Base-by-base conservation (phyloP, 495 filamentous ascomycete genomes). In the Chlorociboria aeruginascens region DNA sequence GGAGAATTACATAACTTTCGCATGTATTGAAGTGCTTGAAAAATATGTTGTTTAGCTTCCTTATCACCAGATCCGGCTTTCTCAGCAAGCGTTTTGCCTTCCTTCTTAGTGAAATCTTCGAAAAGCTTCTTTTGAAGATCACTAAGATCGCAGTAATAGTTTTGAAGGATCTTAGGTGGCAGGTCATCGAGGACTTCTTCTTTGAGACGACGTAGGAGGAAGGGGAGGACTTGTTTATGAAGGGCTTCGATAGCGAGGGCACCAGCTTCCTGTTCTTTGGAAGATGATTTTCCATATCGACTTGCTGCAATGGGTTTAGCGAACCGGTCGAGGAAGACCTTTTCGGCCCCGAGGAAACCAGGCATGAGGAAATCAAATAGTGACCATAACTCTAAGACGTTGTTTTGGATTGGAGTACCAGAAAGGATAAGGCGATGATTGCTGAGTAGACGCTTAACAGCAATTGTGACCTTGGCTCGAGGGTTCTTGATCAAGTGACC, bases 321-420 rank as follows among this genome's bases (percentile, higher is more conserved):
- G 54, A 98, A 98, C 17, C 92, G 80, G 60, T 98, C 93, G 37
- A 94, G 69, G 73, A 98, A 98, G 25, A 98, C 90, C 65, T 95
- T 97, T 58, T 98, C 92, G 0, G 92, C 86, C n/a, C 92, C 92
- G 7, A 98, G 69, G 73, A 98, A 98, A 7, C 92, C 93, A 4
- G 92, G 92, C 92, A 98, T 98, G 49, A 98, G 68, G 69, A 98
- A 98, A 64, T 98, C 92, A 58, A 98, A 97, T 7, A 98, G 76
- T 0, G 93, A 97, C 92, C 92, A 98, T n/a, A 98, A 72, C 59
- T 98, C 92, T 7, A 95, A 73, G 14, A 98, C 83, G 61, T 97
- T 98, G 65, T 98, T 98, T 62, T 98, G 92, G 57, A 98, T 98
- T 0, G 92, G 92, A 2, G 92, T 98, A 36, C 92, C 92, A 10